Base-by-base conservation (phyloP, 768 basidiomycete species). In the Agrocybe pediades region DNA sequence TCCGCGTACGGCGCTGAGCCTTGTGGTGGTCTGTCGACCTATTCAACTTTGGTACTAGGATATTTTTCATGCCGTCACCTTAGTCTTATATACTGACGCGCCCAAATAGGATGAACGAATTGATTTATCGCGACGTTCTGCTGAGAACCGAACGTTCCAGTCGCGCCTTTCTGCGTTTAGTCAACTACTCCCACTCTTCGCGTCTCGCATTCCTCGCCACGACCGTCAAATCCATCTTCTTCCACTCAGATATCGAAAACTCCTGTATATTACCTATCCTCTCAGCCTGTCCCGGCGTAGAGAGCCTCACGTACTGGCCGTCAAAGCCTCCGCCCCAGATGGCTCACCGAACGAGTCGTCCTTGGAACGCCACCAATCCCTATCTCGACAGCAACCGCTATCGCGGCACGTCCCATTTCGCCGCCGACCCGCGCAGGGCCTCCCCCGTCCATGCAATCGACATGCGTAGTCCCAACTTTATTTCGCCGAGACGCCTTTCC, bases 221-320 rank as follows among this genome's bases (percentile, higher is more conserved):
- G 6, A 61, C 63, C 39, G 73, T 75, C 7, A 72, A 74, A 53
- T 67, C 74, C 0, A 60, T 75, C 8, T 68, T 65, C 55, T 67
- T 77, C 16, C 69, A 69, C 9, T 66, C 71, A 48, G 71, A 74
- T 49, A 62, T 72, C 26, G 65, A 68, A 27, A 59, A 67, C 11
- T 59, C 64, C 30, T 64, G 65, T 40, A 63, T 71, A 23, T 61
- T 65, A 23, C 60, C 65, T 41, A 66, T 77, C 21, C 61, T 74
- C 9, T 60, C 65, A n/a, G 59, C 62, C 27, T 77, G 76, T 55
- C 59, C 55, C 51, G 70, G 73, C 0, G 62, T 75, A 15, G 59
- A 64, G 2, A 66, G 62, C 48, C 57, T 77, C 8, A 74, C 75
- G 1, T 70, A 74, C 49, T 76, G 73, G 71, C 71, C 66, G 16